Base-by-base conservation (phyloP, 1,139 yeast species). In the Blastobotrys buckinghamii region DNA sequence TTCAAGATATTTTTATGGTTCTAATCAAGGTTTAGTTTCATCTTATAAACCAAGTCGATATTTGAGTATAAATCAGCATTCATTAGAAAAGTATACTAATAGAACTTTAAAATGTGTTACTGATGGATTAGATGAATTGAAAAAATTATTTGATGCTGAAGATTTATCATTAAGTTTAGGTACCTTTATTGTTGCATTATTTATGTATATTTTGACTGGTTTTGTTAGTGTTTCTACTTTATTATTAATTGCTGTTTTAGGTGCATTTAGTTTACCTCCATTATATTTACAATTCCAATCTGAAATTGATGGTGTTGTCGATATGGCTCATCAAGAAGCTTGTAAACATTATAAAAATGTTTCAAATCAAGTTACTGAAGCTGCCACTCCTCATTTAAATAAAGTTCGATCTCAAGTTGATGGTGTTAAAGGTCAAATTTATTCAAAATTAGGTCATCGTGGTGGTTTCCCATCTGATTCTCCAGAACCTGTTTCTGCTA, bases 251-350 rank as follows among this genome's bases (percentile, higher is more conserved):
- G 67, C 78, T 41, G 79, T 84, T 49, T 68, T 87, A 47, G 66
- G 75, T 33, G 76, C 85, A 19, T 92, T 92, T 76, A 71, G 94
- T 43, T 70, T 79, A 45, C 97, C 98, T 53, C 79, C 78, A 32
- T 62, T 85, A 56, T 92, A 90, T 74, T 70, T 77, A 58, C 76
- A 75, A 58, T 82, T 86, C 77, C 82, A 88, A 75, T 75, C 75
- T 62, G 84, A 85, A 72, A 84, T 92, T 66, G 96, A 90, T 69
- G 81, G 82, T 47, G 78, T 80, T 49, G 76, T 84, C 50, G 77
- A 77, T 53, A 74, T 80, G 57, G 76, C 74, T 65, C 70, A 81
- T 55, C 72, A 76, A 56, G 61, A 78, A 47, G 81, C 81, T 50
- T 78, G 77, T 64, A 75, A 71, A 45, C 82, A 84, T 70, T 66